Base-by-base conservation (phyloP, 176 grass and related monocot genomes). In the Paspalum notatum region DNA sequence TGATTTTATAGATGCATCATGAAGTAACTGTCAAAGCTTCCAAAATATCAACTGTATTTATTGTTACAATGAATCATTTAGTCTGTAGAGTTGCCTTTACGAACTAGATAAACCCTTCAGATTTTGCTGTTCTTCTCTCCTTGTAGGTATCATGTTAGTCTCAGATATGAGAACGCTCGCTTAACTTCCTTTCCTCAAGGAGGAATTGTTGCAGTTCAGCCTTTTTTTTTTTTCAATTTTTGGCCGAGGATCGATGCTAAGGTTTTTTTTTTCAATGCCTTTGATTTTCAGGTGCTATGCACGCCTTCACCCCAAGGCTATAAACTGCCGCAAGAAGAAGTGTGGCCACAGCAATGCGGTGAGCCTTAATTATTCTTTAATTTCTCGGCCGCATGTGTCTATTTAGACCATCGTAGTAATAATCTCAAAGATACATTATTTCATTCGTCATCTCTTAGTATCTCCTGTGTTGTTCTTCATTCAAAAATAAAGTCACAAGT, bases 301-400 rank as follows among this genome's bases (percentile, higher is more conserved):
- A 4, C 67, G 76, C 12, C 68, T 85, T 55, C 39, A 49, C 60
- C 45, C 20, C 8, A 71, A 69, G 59, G 6, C 83, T 52, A 80
- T 14, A 5, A 94, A 89, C 68, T 94, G 89, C 66, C 88, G 80
- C 45, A 91, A 94, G 79, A 94, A 94, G 89, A 94, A 94, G 57
- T 94, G 89, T 79, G 86, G 92, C 27, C 83, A 85, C 80, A 89
- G 80, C 92, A 94, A 91, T 25, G 91, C 42, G 43, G 66, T 69
- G 42, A 68, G 10, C n/a, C 42, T 68, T 46, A 32, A 32, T 32
- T 32, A 0, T 68, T 12, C 12, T 68, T 14, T 24, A 25, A 22
- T 45, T 44, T 68, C 2, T 46, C 20, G 45, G 10, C 4, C 41
- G 7, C 40, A 44, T 11, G 9, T 21, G 64, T 43, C 15, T 22